Conservation (phyloP, 257 asterid genomes). For the Datura wrightii region DNA sequence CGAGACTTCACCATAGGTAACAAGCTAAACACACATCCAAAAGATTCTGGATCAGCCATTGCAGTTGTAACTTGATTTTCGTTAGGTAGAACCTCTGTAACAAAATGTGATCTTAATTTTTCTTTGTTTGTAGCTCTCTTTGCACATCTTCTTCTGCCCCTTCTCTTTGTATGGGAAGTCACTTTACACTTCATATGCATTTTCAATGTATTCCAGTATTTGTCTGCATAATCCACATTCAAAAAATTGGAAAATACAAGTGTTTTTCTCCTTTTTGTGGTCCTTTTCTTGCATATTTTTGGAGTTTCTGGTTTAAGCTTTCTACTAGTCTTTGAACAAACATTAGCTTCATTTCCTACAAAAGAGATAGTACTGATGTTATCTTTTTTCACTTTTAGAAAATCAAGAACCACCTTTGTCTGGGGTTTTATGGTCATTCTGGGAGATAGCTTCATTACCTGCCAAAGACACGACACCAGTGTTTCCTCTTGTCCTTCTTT, state of each 20-base stretch:
- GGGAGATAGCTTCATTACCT: constrained; percentile 9
- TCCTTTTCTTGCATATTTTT: constrained; percentile 33
- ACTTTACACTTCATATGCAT: background rate
- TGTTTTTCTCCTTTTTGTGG: constrained; percentile 35
- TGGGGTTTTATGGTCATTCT: constrained; percentile 3
- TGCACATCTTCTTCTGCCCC: background rate
- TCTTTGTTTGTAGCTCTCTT: background rate
- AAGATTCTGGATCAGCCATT: constrained; percentile 32
- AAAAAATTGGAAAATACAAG: background rate
- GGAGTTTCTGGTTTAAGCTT: constrained; percentile 39
- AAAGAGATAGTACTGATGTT: background rate
- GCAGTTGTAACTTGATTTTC: constrained; percentile 26
- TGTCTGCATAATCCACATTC: constrained; percentile 22
- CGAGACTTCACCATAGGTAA: constrained; percentile 31
- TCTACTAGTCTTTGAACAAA: constrained; percentile 38
- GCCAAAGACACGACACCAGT: background rate
- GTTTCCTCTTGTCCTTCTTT: constrained; percentile 20
- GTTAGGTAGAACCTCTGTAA: constrained; percentile 1
- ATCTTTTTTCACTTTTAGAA: background rate
- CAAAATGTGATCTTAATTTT: background rate
- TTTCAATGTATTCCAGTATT: constrained; percentile 4
- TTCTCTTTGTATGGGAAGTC: background rate
- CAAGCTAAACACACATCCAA: constrained; percentile 25
- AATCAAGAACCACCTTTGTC: background rate
- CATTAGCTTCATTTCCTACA: background rate